Base-by-base conservation (phyloP, 2,329 filamentous ascomycete species). In the Alternaria longipes region DNA sequence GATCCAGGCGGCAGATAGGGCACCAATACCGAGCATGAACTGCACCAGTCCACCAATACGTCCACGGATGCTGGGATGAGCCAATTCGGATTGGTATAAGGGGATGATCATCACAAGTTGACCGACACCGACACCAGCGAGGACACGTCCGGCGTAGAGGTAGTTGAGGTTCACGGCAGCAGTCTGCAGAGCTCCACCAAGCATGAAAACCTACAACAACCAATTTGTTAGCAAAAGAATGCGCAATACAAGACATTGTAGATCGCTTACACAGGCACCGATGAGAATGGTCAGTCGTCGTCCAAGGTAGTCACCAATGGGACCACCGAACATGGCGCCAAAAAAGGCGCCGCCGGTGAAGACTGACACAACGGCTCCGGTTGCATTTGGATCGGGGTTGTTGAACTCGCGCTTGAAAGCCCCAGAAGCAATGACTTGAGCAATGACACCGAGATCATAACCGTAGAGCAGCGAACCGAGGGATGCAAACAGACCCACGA, bases 1-100 rank as follows among this genome's bases (percentile, higher is more conserved):
- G 49, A 91, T 87, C 91, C 91, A 93, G 0, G 88, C 84, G 8
- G 92, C 91, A 16, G 89, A 80, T 2, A 95, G 84, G 16, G 90
- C 82, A 58, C 92, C 92, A 28, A 94, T 86, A 1, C 91, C 91
- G 53, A 94, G 77, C 91, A 94, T 94, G 73, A 94, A 93, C 70
- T 94, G 91, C 76, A 94, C 91, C 4, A 94, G 82, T 30, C 88
- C 86, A 0, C 91, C 93, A 32, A 95, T 85, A 64, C 89, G 83
- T 12, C 91, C 92, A 75, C 92, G 87, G 70, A 94, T 94, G 59
- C 85, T 86, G 1, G 92, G 92, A 74, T 94, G 92, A 4, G 90
- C 89, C 24, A 94, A 84, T 72, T 95, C 92, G 22, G 90, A 91
- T 74, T 94, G 91, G 74, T 93, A 94, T 0, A 94, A 78, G 2